Percentiles rank a stretch among this genome's conserved stretches.
Conservation (phyloP, 2,329 filamentous ascomycete genomes). For the Fusarium brevicatenulatum region DNA sequence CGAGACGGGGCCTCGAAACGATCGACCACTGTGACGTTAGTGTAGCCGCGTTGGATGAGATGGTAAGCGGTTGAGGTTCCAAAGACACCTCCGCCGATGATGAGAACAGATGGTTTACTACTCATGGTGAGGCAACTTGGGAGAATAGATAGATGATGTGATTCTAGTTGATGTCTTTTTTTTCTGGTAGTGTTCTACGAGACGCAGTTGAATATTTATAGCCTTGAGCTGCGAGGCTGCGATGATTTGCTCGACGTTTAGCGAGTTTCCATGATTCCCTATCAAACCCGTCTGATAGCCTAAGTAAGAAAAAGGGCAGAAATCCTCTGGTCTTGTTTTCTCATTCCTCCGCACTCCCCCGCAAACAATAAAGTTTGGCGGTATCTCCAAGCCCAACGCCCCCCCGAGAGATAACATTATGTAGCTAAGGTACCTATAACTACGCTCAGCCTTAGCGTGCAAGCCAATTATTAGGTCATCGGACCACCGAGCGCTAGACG, state of each 20-base stretch:
- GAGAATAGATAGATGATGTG: background rate
- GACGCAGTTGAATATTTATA: background rate
- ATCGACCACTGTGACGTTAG: constrained; percentile 60
- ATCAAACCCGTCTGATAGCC: background rate
- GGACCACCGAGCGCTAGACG: background rate
- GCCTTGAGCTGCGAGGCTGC: background rate
- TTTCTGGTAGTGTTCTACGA: background rate
- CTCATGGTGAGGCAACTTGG: constrained; percentile 30
- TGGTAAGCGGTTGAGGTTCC: constrained; percentile 62
- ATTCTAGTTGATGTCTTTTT: background rate
- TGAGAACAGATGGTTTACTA: constrained; percentile 46
- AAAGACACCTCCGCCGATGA: constrained; percentile 60
- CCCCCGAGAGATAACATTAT: background rate
- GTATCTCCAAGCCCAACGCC: background rate
- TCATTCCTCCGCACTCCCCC: constrained; percentile 9
- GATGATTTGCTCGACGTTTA: background rate
- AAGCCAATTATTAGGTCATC: background rate
- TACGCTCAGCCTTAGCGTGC: background rate
- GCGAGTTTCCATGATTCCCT: background rate
- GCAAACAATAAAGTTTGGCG: background rate
- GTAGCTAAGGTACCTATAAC: background rate
- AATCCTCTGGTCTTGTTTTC: constrained; percentile 1
- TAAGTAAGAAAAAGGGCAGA: background rate
- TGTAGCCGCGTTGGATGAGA: constrained; percentile 55
- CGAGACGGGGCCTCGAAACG: constrained; percentile 53